These are phyloP conservation scores for Kurtzmaniella cleridarum DNA, from an alignment of 805 yeast genomes.

Conservation along the genomic window DNA sequence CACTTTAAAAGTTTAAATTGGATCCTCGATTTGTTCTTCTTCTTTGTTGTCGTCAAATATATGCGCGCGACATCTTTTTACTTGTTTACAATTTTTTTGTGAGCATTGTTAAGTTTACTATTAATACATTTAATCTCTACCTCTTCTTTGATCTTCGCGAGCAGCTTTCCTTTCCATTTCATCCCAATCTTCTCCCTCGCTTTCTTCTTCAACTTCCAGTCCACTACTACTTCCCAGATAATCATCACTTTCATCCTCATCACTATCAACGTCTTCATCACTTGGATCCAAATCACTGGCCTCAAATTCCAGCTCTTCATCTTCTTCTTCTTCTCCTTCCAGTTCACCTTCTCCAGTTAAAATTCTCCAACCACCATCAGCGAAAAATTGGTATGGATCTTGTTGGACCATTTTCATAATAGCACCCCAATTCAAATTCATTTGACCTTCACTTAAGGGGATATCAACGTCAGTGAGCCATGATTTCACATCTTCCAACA, in stretches of 20 bases:
- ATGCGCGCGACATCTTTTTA: too few species aligned
- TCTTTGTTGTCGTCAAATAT: too few species aligned
- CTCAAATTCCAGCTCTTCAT: slow-evolving; percentile 69
- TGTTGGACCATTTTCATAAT: slow-evolving; percentile 91
- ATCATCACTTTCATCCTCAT: slow-evolving; percentile 34
- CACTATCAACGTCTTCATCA: slow-evolving; percentile 58
- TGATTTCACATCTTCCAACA: slow-evolving; percentile 85
- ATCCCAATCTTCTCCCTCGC: slow-evolving; percentile 53
- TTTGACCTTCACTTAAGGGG: slow-evolving; percentile 90
- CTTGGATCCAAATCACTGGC: slow-evolving; percentile 55
- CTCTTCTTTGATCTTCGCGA: slow-evolving; percentile 32
- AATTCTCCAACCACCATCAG: slow-evolving; percentile 95
- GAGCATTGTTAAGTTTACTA: too few species aligned
- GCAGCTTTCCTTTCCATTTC: slow-evolving; percentile 57
- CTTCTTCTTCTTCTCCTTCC: slow-evolving; percentile 62
- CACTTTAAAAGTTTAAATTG: too few species aligned
- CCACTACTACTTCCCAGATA: slow-evolving; percentile 29
- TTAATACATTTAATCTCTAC: slow-evolving; percentile 13
- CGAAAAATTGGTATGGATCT: slow-evolving; percentile 91
- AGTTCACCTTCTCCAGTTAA: slow-evolving; percentile 79
- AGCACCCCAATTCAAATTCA: slow-evolving; percentile 91
- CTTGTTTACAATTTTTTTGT: too few species aligned
- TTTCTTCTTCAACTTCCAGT: slow-evolving; percentile 31
- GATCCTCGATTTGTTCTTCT: too few species aligned
- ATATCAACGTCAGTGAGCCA: slow-evolving; percentile 98